Evolutionary conservation across 805 yeast genomes (phyloP).

Genomic region (Candida alai): DNA sequence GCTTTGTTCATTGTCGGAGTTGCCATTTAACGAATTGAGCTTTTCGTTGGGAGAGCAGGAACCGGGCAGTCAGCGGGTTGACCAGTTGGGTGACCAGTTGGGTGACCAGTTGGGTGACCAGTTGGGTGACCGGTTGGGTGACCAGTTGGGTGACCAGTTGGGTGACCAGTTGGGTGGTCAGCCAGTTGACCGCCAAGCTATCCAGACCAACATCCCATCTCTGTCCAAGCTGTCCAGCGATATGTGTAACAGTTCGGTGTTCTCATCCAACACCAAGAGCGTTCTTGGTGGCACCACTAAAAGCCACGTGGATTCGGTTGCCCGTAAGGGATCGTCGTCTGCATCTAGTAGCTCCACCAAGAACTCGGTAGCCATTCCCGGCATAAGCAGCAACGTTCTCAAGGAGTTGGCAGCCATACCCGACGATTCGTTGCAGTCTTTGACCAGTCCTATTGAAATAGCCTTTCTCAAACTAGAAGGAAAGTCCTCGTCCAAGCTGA

Average conservation of each 20-base stretch:
- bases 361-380: conserved; percentile 53
- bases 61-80: not conserved
- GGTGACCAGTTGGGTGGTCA: too few species aligned
- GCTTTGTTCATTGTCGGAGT: conserved; percentile 36
- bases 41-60: not conserved
- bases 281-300: conserved; percentile 9
- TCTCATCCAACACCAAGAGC: conserved; percentile 24
- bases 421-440: conserved; percentile 60
- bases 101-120: too few species aligned
- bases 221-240: conserved; percentile 23
- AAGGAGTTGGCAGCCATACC: conserved; percentile 78
- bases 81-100: not conserved
- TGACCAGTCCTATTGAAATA: conserved; percentile 66
- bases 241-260: conserved; percentile 30
- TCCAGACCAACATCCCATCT: conserved; percentile 13
- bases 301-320: not conserved
- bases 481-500: conserved; percentile 20
- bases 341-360: conserved; percentile 14
- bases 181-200: too few species aligned
- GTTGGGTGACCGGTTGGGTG: too few species aligned
- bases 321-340: not conserved
- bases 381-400: conserved; percentile 37
- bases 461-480: conserved; percentile 84
- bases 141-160: not conserved
- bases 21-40: conserved; percentile 27